These are phyloP conservation scores for Salmacisia buchloeana DNA, from an alignment of 1,284 basidiomycete genomes.

Conservation along the genomic window DNA sequence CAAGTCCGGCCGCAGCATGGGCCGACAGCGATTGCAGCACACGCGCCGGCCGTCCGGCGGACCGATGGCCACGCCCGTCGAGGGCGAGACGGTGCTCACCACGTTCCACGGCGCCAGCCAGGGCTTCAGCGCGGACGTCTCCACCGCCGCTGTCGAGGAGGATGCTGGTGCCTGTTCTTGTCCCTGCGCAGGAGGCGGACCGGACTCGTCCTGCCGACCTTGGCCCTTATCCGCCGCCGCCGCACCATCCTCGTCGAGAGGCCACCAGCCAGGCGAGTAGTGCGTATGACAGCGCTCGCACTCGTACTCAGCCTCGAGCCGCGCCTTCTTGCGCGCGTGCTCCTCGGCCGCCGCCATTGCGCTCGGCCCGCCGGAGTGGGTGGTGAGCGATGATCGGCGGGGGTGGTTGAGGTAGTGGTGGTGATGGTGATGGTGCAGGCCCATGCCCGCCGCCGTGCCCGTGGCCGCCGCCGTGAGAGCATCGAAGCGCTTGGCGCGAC, in stretches of 20 bases:
- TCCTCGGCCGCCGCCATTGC: conserved; percentile 1
- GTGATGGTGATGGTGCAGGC: background rate
- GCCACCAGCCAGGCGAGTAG: conserved; percentile 2
- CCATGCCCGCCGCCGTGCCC: background rate
- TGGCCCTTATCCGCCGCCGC: background rate
- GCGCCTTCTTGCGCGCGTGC: background rate
- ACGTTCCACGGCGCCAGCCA: background rate
- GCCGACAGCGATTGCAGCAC: conserved; percentile 4
- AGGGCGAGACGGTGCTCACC: background rate
- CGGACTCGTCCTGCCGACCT: too few species aligned
- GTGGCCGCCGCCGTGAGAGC: background rate
- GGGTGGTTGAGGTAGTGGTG: background rate
- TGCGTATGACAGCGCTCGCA: background rate
- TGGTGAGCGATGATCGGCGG: background rate
- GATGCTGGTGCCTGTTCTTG: too few species aligned
- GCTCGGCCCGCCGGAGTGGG: conserved; percentile 3
- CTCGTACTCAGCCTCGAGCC: background rate
- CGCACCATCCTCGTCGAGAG: background rate
- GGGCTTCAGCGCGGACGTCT: background rate
- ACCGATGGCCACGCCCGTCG: background rate
- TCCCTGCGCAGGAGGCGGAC: too few species aligned
- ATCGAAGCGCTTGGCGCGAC: background rate
- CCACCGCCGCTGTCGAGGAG: background rate
- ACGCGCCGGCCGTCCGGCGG: background rate
- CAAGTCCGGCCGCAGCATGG: background rate